phyloP scores from a whole-genome alignment of 371 early-diverging fungal species.

The Mucor indicus region DNA sequence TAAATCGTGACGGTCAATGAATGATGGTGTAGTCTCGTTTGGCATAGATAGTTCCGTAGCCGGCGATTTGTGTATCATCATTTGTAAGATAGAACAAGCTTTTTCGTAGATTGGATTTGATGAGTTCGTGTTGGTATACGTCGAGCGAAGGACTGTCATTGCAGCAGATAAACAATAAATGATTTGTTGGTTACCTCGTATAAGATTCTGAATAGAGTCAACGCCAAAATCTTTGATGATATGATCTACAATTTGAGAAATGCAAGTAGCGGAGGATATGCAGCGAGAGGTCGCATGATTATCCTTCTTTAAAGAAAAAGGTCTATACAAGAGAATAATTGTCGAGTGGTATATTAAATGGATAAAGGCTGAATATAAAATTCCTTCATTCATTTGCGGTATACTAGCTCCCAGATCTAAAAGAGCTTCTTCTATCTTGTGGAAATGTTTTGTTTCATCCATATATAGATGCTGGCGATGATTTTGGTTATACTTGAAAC shows the following conservation, averaged over 20 bases:
- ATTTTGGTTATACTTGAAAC: constrained; percentile 13
- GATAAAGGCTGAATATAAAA: constrained; percentile 3
- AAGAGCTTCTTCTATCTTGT: constrained; percentile 5
- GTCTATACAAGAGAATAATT: constrained; percentile 17
- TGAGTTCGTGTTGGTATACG: neutral
- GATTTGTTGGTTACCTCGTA: constrained; percentile 36
- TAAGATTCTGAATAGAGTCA: constrained; percentile 18
- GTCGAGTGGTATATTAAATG: constrained; percentile 21
- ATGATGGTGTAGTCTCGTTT: neutral
- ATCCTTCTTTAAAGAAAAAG: constrained; percentile 7
- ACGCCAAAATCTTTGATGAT: constrained; percentile 17
- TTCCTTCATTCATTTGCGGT: constrained; percentile 1
- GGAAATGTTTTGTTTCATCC: constrained; percentile 7
- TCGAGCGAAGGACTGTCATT: constrained; percentile 23
- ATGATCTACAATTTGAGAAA: constrained; percentile 24
- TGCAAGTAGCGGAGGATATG: constrained; percentile 23
- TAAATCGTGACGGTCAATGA: constrained; percentile 1
- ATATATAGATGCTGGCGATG: neutral
- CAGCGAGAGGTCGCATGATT: constrained; percentile 17
- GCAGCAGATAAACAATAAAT: constrained; percentile 41
- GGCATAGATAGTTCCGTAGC: constrained; percentile 13
- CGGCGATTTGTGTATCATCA: constrained; percentile 11
- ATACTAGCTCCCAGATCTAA: constrained; percentile 4
- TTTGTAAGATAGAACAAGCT: constrained; percentile 4
- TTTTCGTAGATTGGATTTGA: constrained; percentile 5